Conservation (phyloP, 2,329 filamentous ascomycete genomes). For the Seiridium unicorne region DNA sequence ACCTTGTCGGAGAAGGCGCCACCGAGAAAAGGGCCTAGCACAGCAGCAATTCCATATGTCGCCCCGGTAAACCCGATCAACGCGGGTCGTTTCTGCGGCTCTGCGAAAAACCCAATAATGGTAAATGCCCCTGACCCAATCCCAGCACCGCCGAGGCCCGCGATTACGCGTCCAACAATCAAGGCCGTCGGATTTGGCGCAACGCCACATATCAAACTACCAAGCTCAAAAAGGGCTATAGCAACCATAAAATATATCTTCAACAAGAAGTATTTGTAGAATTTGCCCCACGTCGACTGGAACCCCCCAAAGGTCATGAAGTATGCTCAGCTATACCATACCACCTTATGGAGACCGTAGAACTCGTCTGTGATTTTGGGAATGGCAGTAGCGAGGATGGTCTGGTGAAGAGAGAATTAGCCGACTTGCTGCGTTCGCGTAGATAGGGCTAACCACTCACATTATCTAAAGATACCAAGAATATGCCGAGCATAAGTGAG, state of each 20-base stretch:
- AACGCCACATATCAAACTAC: constrained; percentile 50
- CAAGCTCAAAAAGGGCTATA: constrained; percentile 45
- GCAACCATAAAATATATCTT: constrained; percentile 28
- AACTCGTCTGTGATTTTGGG: constrained; percentile 37
- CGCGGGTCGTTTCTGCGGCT: constrained; percentile 24
- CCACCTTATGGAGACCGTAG: constrained; percentile 33
- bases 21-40: constrained; percentile 34
- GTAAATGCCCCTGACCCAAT: constrained; percentile 28
- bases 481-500: no score
- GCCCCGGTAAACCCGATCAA: constrained; percentile 34
- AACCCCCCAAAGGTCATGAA: constrained; percentile 34
- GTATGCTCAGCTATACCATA: constrained; percentile 38
- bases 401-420: not conserved
- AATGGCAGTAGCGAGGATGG: constrained; percentile 22
- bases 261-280: constrained; percentile 36
- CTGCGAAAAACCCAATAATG: not conserved
- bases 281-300: constrained; percentile 38
- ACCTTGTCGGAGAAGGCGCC: constrained; percentile 35
- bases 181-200: constrained; percentile 53
- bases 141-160: constrained; percentile 54
- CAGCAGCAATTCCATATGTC: constrained; percentile 32
- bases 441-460: no score
- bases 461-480: no score
- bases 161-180: constrained; percentile 56
- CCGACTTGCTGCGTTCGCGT: no score